phyloP scores from a whole-genome alignment of 176 grass and related monocot genomes.

The Avena sativa region DNA sequence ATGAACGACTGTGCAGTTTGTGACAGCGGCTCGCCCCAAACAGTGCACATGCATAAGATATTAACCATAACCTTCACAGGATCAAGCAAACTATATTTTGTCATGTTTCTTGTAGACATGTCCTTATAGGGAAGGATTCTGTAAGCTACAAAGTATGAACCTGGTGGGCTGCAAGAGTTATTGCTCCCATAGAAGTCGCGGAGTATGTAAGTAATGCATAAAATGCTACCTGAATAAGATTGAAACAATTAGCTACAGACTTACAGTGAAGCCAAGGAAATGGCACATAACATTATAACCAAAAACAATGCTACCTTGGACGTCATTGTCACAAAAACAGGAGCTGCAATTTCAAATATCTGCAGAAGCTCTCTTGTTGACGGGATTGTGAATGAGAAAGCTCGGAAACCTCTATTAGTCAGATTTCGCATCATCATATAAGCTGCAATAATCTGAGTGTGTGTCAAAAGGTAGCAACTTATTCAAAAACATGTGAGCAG shows the following conservation, averaged over 20 bases:
- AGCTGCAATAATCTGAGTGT: slow-evolving; percentile 82
- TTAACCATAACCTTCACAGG: slow-evolving; percentile 92
- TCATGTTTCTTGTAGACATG: slow-evolving; percentile 25
- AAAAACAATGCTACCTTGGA: slow-evolving; percentile 73
- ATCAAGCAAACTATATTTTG: slow-evolving; percentile 24
- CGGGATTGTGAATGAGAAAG: slow-evolving; percentile 75
- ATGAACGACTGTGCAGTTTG: slow-evolving; percentile 99
- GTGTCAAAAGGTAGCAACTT: slow-evolving; percentile 33
- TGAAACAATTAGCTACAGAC: slow-evolving; percentile 21
- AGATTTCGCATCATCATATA: slow-evolving; percentile 93
- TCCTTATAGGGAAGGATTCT: background rate
- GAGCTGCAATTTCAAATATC: slow-evolving; percentile 93
- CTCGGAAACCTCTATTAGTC: slow-evolving; percentile 68
- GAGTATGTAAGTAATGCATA: slow-evolving; percentile 95
- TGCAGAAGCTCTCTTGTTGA: slow-evolving; percentile 79
- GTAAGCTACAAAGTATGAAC: slow-evolving; percentile 38
- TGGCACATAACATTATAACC: background rate
- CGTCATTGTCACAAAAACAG: slow-evolving; percentile 95
- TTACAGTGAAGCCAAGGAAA: slow-evolving; percentile 12
- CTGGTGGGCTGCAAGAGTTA: slow-evolving; percentile 92
- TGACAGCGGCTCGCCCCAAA: slow-evolving; percentile 97
- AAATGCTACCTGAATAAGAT: slow-evolving; percentile 78
- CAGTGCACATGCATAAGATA: slow-evolving; percentile 90
- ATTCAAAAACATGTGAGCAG: background rate
- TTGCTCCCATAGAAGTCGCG: slow-evolving; percentile 90